Evolutionary conservation across 495 filamentous ascomycete species (phyloP).

Genomic region (Tuber magnatum): DNA sequence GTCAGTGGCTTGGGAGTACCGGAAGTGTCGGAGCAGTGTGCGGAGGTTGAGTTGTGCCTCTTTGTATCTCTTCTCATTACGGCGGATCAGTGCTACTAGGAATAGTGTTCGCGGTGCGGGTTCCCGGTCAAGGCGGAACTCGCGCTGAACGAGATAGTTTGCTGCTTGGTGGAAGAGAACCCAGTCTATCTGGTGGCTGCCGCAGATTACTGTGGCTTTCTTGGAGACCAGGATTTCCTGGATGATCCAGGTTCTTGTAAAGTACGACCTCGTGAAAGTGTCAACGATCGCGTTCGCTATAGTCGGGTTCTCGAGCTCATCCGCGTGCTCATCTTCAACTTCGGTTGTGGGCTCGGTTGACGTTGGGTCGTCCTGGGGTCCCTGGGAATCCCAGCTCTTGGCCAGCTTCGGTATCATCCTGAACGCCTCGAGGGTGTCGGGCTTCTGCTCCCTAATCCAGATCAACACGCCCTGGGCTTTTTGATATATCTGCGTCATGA

Average conservation of each 20-base stretch:
- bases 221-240: neutral
- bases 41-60: neutral
- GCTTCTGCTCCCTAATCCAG: neutral
- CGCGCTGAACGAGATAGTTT: neutral
- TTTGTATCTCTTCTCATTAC: neutral
- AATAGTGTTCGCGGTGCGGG: neutral
- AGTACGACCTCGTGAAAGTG: neutral
- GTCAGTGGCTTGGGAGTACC: neutral
- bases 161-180: neutral
- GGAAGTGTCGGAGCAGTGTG: neutral
- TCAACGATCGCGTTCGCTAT: neutral
- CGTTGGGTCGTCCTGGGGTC: neutral
- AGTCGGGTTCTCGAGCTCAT: neutral
- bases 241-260: neutral
- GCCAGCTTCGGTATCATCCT: neutral
- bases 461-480: neutral
- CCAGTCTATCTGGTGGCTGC: neutral
- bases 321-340: neutral
- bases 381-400: neutral
- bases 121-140: neutral
- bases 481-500: conserved; percentile 1
- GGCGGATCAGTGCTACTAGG: neutral
- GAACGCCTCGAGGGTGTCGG: neutral
- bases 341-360: neutral
- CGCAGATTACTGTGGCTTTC: neutral